Conservation (phyloP, 495 filamentous ascomycete species). For the Paragyromitra xinjiangensis region DNA sequence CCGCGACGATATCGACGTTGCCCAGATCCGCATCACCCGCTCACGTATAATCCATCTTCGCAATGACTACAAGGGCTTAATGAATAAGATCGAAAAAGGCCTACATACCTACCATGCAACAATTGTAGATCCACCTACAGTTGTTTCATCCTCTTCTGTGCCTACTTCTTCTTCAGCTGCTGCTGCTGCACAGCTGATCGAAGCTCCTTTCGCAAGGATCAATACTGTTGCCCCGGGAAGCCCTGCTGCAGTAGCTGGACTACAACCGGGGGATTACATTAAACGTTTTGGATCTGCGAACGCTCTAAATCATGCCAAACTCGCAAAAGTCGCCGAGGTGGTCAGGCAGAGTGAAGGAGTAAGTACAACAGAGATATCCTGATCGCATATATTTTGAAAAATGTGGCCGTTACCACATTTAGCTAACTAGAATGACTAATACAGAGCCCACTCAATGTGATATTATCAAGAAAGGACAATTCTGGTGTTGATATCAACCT, state of each 20-base stretch:
- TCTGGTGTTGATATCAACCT: constrained; percentile 64
- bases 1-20: constrained; percentile 90
- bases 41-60: constrained; percentile 86
- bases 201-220: constrained; percentile 86
- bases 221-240: constrained; percentile 81
- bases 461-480: constrained; percentile 62
- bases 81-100: constrained; percentile 79
- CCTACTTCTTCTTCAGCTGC: constrained; percentile 46
- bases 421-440: constrained; percentile 10
- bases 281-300: constrained; percentile 83
- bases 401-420: constrained; percentile 10
- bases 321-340: constrained; percentile 82
- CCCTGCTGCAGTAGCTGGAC: constrained; percentile 83
- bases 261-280: constrained; percentile 84
- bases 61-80: constrained; percentile 92
- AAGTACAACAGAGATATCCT: constrained; percentile 59
- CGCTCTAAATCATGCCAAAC: constrained; percentile 81
- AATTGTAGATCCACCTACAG: constrained; percentile 57
- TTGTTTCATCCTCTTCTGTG: constrained; percentile 14
- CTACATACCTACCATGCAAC: constrained; percentile 80
- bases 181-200: constrained; percentile 58
- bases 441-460: constrained; percentile 73
- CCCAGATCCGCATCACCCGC: constrained; percentile 92
- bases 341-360: constrained; percentile 92
- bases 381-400: constrained; percentile 11